Base-by-base conservation (phyloP, 768 basidiomycete species). In the Lactifluus echinatus region DNA sequence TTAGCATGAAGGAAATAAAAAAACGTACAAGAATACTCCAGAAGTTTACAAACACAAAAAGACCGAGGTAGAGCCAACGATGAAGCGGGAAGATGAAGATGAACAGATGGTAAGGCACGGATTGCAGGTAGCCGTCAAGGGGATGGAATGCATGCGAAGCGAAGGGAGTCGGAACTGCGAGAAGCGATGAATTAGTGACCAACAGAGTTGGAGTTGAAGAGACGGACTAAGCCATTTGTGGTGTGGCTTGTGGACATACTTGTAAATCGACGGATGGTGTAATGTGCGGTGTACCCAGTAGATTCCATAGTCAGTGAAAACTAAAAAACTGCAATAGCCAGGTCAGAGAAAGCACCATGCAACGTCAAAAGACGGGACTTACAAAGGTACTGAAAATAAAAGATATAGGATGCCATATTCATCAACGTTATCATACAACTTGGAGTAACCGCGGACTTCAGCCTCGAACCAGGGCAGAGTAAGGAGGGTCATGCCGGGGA, bases 131-230 rank as follows among this genome's bases (percentile, higher is more conserved):
- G 2, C 96, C 96, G 70, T 99, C 96, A 21, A 97, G 72, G 0
- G 91, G 91, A 71, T 99, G 93, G 83, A 99, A 99, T 0, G 96
- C 96, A 68, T 97, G 89, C 23, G 95, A 95, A 31, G 96, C 90
- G 66, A 91, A 99, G 0, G 96, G 96, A 0, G 96, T 96, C 4
- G 96, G 94, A 59, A 99, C 93, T 96, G 66, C 0, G 19, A 48
- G 45, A 15, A 24, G 36, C 34, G 23, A 3, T 17, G 8, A 23
- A 1, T 14, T 8, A 29, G 29, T 11, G 0, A 14, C 21, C 31
- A 46, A 26, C 52, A 6, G 46, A 49, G 39, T 40, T 26, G 47
- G 43, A 28, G 29, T 36, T 49, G 24, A 23, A 3, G 47, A 17
- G 31, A 82, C 93, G 55, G 70, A 95, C 93, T 83, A 62, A 98